Percentiles rank a stretch among this genome's conserved stretches.
phyloP scores from a whole-genome alignment of 169 alveolate species.

The Fabrea salina region DNA sequence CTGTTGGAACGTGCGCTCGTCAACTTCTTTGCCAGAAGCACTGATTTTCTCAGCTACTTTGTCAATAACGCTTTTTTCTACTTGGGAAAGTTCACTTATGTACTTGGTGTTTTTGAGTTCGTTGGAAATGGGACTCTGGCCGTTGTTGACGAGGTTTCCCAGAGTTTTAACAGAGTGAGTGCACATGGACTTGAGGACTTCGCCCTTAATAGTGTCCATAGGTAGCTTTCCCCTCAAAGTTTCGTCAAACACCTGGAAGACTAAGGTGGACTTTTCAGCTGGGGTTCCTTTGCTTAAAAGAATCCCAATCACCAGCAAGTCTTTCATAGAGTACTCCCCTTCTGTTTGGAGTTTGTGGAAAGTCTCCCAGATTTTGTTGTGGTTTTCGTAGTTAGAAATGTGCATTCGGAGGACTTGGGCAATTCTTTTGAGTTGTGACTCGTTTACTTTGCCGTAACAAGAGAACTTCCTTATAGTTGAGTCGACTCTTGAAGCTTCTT shows the following conservation, averaged over 20 bases:
- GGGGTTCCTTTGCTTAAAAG: not conserved
- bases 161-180: not conserved
- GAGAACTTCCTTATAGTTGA: not conserved
- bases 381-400: not conserved
- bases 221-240: not conserved
- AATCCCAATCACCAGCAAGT: not conserved
- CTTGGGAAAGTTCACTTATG: not conserved
- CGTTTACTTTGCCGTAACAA: not conserved
- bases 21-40: not conserved
- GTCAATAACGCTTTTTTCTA: not conserved
- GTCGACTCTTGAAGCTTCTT: not conserved
- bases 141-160: not conserved
- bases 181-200: not conserved
- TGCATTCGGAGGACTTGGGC: not conserved
- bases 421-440: not conserved
- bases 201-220: not conserved
- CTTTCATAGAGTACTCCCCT: not conserved
- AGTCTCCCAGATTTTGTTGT: not conserved
- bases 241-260: not conserved
- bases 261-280: not conserved
- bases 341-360: not conserved
- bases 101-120: not conserved
- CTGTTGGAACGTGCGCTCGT: not conserved
- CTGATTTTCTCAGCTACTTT: not conserved
- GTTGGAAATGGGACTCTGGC: not conserved